Conservation (phyloP, 2,329 filamentous ascomycete species). For the Metarhizium robertsii region DNA sequence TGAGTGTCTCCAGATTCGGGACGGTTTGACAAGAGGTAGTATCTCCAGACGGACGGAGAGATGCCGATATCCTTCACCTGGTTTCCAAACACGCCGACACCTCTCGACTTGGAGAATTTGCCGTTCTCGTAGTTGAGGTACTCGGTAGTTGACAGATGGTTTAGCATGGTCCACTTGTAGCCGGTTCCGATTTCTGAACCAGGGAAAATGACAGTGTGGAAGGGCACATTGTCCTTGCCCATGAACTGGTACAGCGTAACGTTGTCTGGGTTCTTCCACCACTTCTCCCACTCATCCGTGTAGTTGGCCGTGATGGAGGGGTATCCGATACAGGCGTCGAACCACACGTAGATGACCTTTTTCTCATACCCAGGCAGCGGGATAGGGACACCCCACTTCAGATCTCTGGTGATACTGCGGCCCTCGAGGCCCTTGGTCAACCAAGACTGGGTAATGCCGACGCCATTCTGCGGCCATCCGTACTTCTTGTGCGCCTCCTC, state of each 20-base stretch:
- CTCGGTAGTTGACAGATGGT: slow-evolving; percentile 83
- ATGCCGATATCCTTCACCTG: slow-evolving; percentile 82
- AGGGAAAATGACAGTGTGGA: slow-evolving; percentile 84
- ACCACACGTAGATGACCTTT: slow-evolving; percentile 86
- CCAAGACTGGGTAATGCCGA: slow-evolving; percentile 72
- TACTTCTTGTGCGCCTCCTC: slow-evolving; percentile 64
- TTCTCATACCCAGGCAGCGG: slow-evolving; percentile 40
- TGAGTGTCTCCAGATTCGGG: slow-evolving; percentile 82
- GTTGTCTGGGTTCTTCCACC: slow-evolving; percentile 86
- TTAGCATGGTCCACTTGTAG: slow-evolving; percentile 81
- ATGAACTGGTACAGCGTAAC: slow-evolving; percentile 91
- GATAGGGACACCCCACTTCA: slow-evolving; percentile 73
- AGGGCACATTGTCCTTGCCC: slow-evolving; percentile 62
- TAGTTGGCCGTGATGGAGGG: slow-evolving; percentile 91
- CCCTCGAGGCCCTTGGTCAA: slow-evolving; percentile 75
- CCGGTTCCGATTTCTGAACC: slow-evolving; percentile 75
- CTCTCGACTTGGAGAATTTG: slow-evolving; percentile 88
- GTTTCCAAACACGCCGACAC: slow-evolving; percentile 85
- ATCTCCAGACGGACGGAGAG: slow-evolving; percentile 82
- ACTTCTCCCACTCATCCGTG: slow-evolving; percentile 81
- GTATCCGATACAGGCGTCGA: slow-evolving; percentile 89
- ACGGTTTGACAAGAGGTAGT: slow-evolving; percentile 77
- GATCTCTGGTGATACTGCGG: slow-evolving; percentile 82
- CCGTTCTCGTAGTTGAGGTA: slow-evolving; percentile 78
- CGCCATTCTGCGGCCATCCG: slow-evolving; percentile 65